Conservation (phyloP, 768 basidiomycete species). For the Trametes sanguinea region DNA sequence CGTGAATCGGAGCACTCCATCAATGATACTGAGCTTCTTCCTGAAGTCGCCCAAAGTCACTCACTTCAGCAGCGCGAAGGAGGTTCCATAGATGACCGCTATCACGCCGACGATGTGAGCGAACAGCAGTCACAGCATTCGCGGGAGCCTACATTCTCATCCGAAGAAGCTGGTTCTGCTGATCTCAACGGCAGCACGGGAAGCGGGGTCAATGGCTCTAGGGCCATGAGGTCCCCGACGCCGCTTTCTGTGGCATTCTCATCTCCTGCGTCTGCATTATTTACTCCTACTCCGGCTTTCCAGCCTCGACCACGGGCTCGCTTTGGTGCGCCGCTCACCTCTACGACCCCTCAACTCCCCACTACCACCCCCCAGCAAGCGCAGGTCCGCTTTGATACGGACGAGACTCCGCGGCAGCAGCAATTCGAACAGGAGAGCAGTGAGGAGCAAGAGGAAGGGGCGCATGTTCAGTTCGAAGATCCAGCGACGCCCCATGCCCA, state of each 20-base stretch:
- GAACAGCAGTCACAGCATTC: slow-evolving; percentile 16
- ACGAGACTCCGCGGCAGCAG: slow-evolving; percentile 10
- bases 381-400: slow-evolving; percentile 12
- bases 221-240: slow-evolving; percentile 35
- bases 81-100: background rate
- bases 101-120: background rate
- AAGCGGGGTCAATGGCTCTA: background rate
- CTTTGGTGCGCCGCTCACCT: slow-evolving; percentile 50
- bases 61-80: background rate
- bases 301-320: slow-evolving; percentile 62
- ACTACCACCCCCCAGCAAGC: slow-evolving; percentile 20
- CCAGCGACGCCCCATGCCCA: slow-evolving; percentile 70
- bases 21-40: slow-evolving; percentile 18
- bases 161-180: slow-evolving; percentile 46
- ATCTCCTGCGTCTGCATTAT: slow-evolving; percentile 58
- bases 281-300: slow-evolving; percentile 72
- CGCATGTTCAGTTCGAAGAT: slow-evolving; percentile 30
- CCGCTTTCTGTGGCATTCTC: slow-evolving; percentile 46
- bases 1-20: background rate
- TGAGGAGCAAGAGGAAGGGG: slow-evolving; percentile 30
- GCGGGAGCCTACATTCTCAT: slow-evolving; percentile 70
- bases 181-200: slow-evolving; percentile 6
- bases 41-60: slow-evolving; percentile 7
- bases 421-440: slow-evolving; percentile 7
- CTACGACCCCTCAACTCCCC: slow-evolving; percentile 33